These are phyloP conservation scores for Andrographis paniculata DNA, from an alignment of 305 asterid species.

Conservation along the genomic window DNA sequence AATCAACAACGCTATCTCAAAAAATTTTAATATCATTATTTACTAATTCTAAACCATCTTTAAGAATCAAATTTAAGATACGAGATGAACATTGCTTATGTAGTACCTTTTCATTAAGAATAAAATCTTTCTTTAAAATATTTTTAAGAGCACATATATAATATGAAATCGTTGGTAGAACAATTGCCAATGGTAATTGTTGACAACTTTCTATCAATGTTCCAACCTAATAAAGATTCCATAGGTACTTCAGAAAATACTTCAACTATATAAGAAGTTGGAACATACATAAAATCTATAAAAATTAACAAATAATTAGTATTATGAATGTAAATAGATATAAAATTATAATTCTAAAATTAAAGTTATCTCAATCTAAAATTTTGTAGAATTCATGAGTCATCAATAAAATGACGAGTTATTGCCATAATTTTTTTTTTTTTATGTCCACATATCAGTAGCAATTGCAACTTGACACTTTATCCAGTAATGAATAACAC, in stretches of 20 bases:
- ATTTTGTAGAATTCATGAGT: constrained; percentile 4
- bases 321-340: not conserved
- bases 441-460: constrained; percentile 11
- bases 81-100: constrained; percentile 18
- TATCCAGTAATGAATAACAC: not conserved
- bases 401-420: constrained; percentile 9
- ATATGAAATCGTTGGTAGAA: constrained; percentile 13
- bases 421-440: constrained; percentile 10
- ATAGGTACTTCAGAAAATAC: not conserved
- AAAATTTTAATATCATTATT: not conserved
- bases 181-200: constrained; percentile 17
- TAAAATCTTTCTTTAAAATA: not conserved
- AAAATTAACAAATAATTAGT: not conserved
- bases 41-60: constrained; percentile 3
- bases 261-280: constrained; percentile 6
- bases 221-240: constrained; percentile 7
- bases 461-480: constrained; percentile 5
- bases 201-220: constrained; percentile 11
- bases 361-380: constrained; percentile 9
- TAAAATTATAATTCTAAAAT: not conserved
- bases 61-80: constrained; percentile 17
- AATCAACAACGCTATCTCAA: constrained; percentile 16
- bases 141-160: too few relatives aligned
- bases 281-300: constrained; percentile 13
- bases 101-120: constrained; percentile 3